These are phyloP conservation scores for Backusella luteola DNA, from an alignment of 192 early-diverging fungal genomes.

Conservation along the genomic window DNA sequence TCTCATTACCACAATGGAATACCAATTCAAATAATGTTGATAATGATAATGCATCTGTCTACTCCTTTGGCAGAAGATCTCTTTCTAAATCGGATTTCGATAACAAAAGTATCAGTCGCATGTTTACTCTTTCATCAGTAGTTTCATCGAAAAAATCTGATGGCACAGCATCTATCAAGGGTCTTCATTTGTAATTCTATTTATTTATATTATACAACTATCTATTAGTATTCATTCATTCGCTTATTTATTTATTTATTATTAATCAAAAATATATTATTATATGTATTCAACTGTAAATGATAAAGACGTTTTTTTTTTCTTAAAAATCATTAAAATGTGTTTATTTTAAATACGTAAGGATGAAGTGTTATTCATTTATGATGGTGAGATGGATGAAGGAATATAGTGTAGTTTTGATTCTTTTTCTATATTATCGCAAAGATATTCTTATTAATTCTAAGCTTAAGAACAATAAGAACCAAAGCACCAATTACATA, in stretches of 20 bases:
- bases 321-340: too few relatives aligned
- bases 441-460: slow-evolving; percentile 17
- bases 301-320: neutral
- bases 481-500: slow-evolving; percentile 9
- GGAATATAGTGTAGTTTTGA: neutral
- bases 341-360: too few relatives aligned
- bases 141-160: neutral
- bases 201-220: neutral
- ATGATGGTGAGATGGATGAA: neutral
- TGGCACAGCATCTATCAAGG: neutral
- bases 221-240: neutral
- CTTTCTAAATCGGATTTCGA: neutral
- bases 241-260: neutral
- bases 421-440: slow-evolving; percentile 11
- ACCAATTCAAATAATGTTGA: neutral
- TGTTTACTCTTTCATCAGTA: neutral
- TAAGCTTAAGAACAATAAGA: slow-evolving; percentile 16
- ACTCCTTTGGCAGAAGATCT: slow-evolving; percentile 10
- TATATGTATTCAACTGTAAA: neutral
- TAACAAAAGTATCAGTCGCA: neutral
- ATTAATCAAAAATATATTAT: neutral
- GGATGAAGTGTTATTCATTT: neutral
- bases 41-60: slow-evolving; percentile 18
- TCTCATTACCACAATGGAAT: slow-evolving; percentile 18
- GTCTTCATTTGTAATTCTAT: neutral